Evolutionary conservation across 352 stramenopile species (phyloP), one percentile per base, ranked within the genome.

Genomic region (Phytophthora brassicae): DNA sequence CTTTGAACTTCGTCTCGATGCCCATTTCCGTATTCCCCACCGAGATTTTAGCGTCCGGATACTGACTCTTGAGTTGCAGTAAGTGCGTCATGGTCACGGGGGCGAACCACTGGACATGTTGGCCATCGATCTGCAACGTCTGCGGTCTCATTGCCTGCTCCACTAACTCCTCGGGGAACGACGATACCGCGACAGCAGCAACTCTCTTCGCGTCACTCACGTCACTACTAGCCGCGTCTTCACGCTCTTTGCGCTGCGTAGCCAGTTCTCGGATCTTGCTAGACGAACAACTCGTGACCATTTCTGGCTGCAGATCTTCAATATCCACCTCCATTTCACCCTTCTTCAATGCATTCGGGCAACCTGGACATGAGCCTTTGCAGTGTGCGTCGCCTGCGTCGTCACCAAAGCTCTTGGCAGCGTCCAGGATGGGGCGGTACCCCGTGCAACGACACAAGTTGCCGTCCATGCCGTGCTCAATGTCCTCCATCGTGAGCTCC

Each of bases 21-120:
- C 93, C 95, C 76, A 99, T 96, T 77, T 98, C 95, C 0, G 95
- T 98, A 68, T 99, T 98, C 17, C 96, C 96, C 31, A 98, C 92
- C 23, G 97, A 94, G 66, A 99, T 95, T 72, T 97, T 98, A 6
- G 85, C 79, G 22, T 88, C 66, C 1, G 77, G 79, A 58, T 95
- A 81, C 58, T 91, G 67, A 13, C 75, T 70, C 70, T 98, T 97
- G 2, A 98, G 64, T 31, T 79, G 60, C 2, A 98, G 75, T 39
- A 99, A 60, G 61, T 97, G 88, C 0, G 74, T 45, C 14, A 99
- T 72, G 12, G 90, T 96, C 44, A 87, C 88, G 0, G 96, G 96
- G 22, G 93, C 89, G 56, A 97, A 96, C 96, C 96, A 99, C 7
- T 92, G 91, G 35, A 96, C 70, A 7, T 72, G 64, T 23, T 81